Evolutionary conservation across 1,284 basidiomycete species (phyloP).

Genomic region (Moniliophthora roreri): DNA sequence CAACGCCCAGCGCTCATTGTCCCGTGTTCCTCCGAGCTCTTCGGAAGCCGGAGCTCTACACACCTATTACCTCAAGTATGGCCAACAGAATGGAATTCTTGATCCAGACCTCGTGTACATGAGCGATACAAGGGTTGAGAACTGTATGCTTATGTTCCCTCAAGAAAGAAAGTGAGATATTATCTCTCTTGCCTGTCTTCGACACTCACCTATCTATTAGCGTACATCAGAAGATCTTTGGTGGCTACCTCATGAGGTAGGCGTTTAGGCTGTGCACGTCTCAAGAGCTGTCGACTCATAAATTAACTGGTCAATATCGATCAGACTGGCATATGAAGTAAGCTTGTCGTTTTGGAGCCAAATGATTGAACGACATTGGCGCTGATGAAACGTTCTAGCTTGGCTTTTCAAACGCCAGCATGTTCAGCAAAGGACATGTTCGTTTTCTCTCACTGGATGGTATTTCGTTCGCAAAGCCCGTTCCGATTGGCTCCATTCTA

Average conservation of each 20-base stretch:
- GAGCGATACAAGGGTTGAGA: constrained; percentile 64
- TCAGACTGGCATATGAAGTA: constrained; percentile 65
- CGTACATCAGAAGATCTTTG: constrained; percentile 82
- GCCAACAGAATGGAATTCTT: constrained; percentile 37
- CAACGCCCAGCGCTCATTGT: constrained; percentile 56
- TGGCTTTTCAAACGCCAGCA: constrained; percentile 69
- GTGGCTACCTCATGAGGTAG: constrained; percentile 55
- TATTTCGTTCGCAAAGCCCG: constrained; percentile 78
- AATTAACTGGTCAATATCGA: background rate
- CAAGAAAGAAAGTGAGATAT: constrained; percentile 75
- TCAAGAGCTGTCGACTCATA: background rate
- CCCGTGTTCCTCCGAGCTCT: constrained; percentile 70
- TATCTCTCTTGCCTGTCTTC: background rate
- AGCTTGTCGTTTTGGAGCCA: background rate
- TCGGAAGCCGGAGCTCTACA: constrained; percentile 70
- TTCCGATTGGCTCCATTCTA: constrained; percentile 80
- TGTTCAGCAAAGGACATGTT: constrained; percentile 70
- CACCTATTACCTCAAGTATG: constrained; percentile 60
- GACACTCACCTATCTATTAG: constrained; percentile 30
- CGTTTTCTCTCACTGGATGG: constrained; percentile 78
- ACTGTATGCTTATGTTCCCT: constrained; percentile 81
- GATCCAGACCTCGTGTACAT: constrained; percentile 59
- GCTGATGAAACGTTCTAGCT: constrained; percentile 43
- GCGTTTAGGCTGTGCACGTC: background rate
- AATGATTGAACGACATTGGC: too few relatives aligned